These are phyloP conservation scores for Aeschynomene evenia DNA, from an alignment of 306 rosid genomes.

Conservation along the genomic window DNA sequence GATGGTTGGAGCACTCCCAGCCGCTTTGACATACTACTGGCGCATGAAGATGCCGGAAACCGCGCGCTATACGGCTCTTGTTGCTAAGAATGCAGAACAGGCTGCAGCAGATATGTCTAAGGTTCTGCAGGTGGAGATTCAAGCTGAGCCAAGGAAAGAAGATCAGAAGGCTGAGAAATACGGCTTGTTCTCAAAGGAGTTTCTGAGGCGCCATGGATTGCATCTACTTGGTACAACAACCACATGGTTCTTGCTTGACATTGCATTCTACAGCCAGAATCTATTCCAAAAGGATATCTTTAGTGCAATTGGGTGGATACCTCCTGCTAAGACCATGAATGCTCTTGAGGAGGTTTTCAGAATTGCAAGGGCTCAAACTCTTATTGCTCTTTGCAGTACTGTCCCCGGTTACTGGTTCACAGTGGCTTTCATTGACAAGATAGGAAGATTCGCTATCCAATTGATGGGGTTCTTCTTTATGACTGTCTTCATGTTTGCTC, in stretches of 20 bases:
- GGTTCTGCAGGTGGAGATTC: slow-evolving; percentile 66
- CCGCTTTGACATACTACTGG: slow-evolving; percentile 67
- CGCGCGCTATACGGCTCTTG: slow-evolving; percentile 71
- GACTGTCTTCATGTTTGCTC: slow-evolving; percentile 80
- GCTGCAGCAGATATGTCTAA: slow-evolving; percentile 77
- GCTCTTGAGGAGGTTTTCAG: slow-evolving; percentile 66
- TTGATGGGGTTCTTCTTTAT: slow-evolving; percentile 84
- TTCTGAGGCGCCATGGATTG: slow-evolving; percentile 56
- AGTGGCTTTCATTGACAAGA: slow-evolving; percentile 62
- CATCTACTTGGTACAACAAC: slow-evolving; percentile 71
- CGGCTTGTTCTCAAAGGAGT: slow-evolving; percentile 63
- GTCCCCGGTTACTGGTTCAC: slow-evolving; percentile 88
- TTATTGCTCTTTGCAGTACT: slow-evolving; percentile 74
- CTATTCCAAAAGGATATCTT: slow-evolving; percentile 80
- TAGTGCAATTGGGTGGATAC: slow-evolving; percentile 81
- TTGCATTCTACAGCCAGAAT: slow-evolving; percentile 75
- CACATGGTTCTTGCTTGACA: slow-evolving; percentile 84
- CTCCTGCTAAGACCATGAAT: slow-evolving; percentile 68
- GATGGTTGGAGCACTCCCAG: slow-evolving; percentile 76
- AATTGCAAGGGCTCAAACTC: slow-evolving; percentile 75
- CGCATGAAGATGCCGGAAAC: slow-evolving; percentile 88
- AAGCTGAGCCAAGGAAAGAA: slow-evolving; percentile 41
- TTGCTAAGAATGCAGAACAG: slow-evolving; percentile 58
- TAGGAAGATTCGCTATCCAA: slow-evolving; percentile 70
- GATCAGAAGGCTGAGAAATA: slow-evolving; percentile 25